Conservation (phyloP, 306 rosid species). For the Citrullus mucosospermus region DNA sequence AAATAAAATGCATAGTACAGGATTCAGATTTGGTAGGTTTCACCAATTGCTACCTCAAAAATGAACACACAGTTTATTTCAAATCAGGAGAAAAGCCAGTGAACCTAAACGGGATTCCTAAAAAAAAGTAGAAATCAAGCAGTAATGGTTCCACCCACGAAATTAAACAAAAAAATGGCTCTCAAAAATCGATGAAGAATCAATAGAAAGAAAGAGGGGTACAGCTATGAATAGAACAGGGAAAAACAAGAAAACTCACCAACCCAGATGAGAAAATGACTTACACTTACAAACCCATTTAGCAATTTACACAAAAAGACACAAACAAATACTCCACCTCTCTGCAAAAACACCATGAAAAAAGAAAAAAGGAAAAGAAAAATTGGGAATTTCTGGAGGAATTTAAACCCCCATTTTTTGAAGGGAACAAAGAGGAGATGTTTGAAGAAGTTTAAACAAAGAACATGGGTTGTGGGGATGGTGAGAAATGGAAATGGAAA, state of each 20-base stretch:
- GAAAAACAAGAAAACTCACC: conserved; percentile 13
- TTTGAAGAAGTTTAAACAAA: neutral
- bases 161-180: neutral
- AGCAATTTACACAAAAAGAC: conserved; percentile 17
- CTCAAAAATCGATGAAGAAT: conserved; percentile 7
- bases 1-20: conserved; percentile 14
- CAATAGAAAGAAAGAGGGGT: conserved; percentile 1
- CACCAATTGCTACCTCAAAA: conserved; percentile 8
- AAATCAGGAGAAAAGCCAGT: neutral
- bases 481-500: neutral
- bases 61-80: neutral
- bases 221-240: conserved; percentile 20
- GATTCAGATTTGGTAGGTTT: conserved; percentile 19
- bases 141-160: conserved; percentile 8
- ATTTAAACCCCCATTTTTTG: neutral
- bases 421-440: neutral
- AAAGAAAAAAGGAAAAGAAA: neutral
- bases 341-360: neutral
- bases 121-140: conserved; percentile 8
- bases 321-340: neutral
- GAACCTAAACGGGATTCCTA: conserved; percentile 11
- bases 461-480: neutral
- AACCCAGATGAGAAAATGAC: conserved; percentile 24
- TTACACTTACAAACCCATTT: neutral
- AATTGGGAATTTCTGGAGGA: neutral